Conservation (phyloP, 306 rosid species). For the Albizia julibrissin region DNA sequence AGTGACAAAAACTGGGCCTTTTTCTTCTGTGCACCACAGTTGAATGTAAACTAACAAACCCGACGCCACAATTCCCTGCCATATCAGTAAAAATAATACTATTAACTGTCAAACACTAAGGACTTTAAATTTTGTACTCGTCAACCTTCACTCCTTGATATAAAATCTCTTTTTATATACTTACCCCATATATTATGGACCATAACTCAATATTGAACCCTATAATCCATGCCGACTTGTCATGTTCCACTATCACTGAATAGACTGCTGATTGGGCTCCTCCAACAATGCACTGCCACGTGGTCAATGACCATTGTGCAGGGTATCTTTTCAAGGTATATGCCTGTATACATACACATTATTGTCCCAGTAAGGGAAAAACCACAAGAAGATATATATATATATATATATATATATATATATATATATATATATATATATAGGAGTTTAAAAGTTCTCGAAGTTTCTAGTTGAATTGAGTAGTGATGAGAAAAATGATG, state of each 20-base stretch:
- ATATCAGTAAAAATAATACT: not conserved
- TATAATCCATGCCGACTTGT: constrained; percentile 59
- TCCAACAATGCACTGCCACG: constrained; percentile 74
- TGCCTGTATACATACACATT: constrained; percentile 30
- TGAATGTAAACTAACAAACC: constrained; percentile 58
- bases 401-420: too few relatives aligned
- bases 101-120: not conserved
- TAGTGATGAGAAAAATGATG: not conserved
- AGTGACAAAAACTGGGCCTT: constrained; percentile 85
- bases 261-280: constrained; percentile 77
- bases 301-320: constrained; percentile 58
- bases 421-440: too few relatives aligned
- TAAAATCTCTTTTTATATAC: not conserved
- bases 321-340: constrained; percentile 58
- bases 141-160: too few relatives aligned
- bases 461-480: not conserved
- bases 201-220: constrained; percentile 72
- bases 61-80: constrained; percentile 68
- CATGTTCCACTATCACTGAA: constrained; percentile 49
- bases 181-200: constrained; percentile 69
- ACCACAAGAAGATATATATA: not conserved
- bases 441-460: not conserved
- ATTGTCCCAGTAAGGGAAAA: not conserved
- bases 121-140: not conserved
- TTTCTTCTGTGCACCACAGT: constrained; percentile 72